Conservation (phyloP, 2,329 filamentous ascomycete genomes). For the Pseudogymnoascus sp. region DNA sequence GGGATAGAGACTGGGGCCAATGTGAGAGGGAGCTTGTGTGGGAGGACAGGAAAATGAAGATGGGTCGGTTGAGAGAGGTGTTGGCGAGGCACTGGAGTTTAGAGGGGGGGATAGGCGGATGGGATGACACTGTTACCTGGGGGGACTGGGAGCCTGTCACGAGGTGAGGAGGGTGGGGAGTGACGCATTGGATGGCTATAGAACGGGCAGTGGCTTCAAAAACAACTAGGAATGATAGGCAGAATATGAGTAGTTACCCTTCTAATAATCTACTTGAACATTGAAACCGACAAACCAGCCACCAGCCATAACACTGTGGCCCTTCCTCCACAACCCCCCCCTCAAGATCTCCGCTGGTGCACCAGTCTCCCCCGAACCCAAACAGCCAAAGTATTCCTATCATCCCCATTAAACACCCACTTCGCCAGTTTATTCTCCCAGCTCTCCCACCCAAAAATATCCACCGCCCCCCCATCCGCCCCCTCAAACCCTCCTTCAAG, state of each 20-base stretch:
- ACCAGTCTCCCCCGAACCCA: constrained; percentile 85
- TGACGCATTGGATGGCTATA: background rate
- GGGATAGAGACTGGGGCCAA: background rate
- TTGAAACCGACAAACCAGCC: background rate
- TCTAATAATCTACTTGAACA: background rate
- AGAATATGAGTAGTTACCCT: background rate
- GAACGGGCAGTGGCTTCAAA: background rate
- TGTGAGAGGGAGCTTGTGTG: background rate
- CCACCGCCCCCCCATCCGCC: constrained; percentile 56
- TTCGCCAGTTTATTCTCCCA: constrained; percentile 84
- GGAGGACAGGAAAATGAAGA: background rate
- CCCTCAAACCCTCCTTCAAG: constrained; percentile 30
- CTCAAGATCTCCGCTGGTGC: constrained; percentile 43
- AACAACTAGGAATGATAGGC: background rate
- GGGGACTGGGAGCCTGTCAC: background rate
- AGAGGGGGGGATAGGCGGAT: background rate
- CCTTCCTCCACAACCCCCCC: background rate
- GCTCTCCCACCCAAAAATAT: constrained; percentile 86
- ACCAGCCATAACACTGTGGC: background rate
- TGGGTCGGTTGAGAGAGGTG: background rate
- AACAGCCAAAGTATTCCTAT: constrained; percentile 79
- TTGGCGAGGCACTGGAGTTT: background rate
- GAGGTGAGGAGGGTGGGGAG: too few relatives aligned
- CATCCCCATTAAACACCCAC: constrained; percentile 92
- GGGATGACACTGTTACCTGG: background rate